Evolutionary conservation across 768 basidiomycete genomes (phyloP), one percentile per base, ranked within the genome.

Genomic region (Boletus reticulatus): DNA sequence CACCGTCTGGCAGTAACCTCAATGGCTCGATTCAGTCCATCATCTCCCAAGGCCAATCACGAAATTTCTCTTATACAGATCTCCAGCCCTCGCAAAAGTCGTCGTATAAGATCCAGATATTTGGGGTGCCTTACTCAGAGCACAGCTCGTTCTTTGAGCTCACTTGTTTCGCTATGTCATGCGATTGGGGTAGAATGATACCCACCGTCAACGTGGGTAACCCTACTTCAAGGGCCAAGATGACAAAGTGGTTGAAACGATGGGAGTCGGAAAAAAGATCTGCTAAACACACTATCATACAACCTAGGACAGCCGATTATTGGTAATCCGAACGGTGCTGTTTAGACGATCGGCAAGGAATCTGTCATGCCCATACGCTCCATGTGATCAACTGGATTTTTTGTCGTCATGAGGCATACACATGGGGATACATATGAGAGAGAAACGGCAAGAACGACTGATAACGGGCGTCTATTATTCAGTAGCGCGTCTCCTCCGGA

Each of bases 91-190:
- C 80, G 63, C 81, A 83, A 43, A 90, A 89, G 56, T 91, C 92
- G 12, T 88, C 87, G 16, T 61, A 83, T 16, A 72, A 75, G 32
- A 70, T 89, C 43, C 87, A 88, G 73, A 75, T 97, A 42, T 92
- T 87, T 65, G 89, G 91, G 50, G 85, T 92, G 52, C 89, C 87
- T 11, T 98, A 98, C 67, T 98, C 94, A 6, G 97, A 98, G 67
- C 96, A 98, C 69, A 93, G 91, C 32, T 94, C 91, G 34, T 98
- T 98, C 72, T 92, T 91, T 63, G 96, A 98, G 72, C 77, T 96
- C 59, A 96, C 94, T 12, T 95, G 93, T 69, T 98, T 98, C 69
- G 93, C 94, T 5, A 81, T 98, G 73, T 93, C 91, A 19, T 78
- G 94, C 42, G 82, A 84, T 59, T 96, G 86, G 88, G 79, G 74